Conservation (phyloP, 164 flowering plant genomes). For the Dillenia suffruticosa region DNA sequence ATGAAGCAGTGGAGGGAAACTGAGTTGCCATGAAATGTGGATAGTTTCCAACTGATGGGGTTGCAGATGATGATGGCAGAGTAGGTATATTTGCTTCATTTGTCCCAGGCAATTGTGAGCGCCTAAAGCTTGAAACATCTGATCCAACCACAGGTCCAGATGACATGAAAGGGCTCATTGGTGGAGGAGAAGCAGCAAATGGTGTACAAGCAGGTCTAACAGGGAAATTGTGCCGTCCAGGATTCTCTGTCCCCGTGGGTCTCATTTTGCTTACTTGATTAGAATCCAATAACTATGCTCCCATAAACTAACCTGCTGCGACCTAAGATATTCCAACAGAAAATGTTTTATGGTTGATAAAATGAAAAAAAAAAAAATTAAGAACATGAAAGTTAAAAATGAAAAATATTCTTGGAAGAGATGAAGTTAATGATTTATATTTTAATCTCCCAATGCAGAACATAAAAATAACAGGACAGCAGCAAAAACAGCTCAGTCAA, state of each 20-base stretch:
- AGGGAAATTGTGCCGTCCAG: conserved; percentile 38
- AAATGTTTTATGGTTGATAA: no score
- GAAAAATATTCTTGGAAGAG: no score
- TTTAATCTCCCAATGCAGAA: no score
- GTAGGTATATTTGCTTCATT: conserved; percentile 45
- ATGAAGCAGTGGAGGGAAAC: conserved; percentile 34
- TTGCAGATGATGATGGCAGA: conserved; percentile 31
- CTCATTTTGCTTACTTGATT: conserved; percentile 19
- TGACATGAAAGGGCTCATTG: conserved; percentile 43
- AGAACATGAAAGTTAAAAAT: no score
- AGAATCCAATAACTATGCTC: conserved; percentile 14
- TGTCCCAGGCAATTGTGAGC: conserved; percentile 34
- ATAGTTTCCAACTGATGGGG: conserved; percentile 36
- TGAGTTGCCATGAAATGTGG: conserved; percentile 45
- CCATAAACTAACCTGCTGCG: conserved; percentile 30
- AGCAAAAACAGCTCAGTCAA: no score
- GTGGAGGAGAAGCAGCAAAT: conserved; percentile 47
- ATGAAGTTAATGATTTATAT: no score
- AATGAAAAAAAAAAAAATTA: no score
- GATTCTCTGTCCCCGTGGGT: conserved; percentile 68
- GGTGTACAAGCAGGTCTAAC: conserved; percentile 44
- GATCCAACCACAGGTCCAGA: conserved; percentile 34
- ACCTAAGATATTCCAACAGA: background rate
- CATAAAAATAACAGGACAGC: no score
- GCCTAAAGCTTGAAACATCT: conserved; percentile 30